Evolutionary conservation across 768 basidiomycete species (phyloP).

Genomic region (Leucosporidium scottii): DNA sequence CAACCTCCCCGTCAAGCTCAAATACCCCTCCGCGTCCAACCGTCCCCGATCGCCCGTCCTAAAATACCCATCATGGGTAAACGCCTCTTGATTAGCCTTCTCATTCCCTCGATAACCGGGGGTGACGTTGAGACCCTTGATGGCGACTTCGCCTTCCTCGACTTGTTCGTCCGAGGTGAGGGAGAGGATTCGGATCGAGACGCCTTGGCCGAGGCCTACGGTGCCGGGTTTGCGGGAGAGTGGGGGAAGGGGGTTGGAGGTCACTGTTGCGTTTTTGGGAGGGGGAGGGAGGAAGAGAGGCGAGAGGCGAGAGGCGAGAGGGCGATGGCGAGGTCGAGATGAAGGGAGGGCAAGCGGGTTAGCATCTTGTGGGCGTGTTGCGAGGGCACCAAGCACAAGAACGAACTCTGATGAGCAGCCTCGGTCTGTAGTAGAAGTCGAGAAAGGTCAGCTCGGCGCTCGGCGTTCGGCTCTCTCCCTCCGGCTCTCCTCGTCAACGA

Average conservation of each 20-base stretch:
- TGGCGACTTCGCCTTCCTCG: constrained; percentile 51
- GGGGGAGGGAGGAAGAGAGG: constrained; percentile 1
- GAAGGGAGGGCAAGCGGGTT: background rate
- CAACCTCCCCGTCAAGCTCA: constrained; percentile 54
- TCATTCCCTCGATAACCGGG: constrained; percentile 36
- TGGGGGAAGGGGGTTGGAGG: constrained; percentile 33
- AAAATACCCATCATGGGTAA: constrained; percentile 23
- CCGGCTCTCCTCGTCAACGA: background rate
- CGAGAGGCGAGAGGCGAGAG: constrained; percentile 30
- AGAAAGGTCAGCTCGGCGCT: too few relatives aligned
- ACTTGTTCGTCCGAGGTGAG: constrained; percentile 45
- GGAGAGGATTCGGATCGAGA: constrained; percentile 40
- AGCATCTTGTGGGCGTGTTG: too few relatives aligned
- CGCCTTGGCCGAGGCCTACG: constrained; percentile 42
- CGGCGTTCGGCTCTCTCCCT: too few relatives aligned
- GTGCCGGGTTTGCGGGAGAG: constrained; percentile 39
- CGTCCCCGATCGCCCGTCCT: constrained; percentile 40
- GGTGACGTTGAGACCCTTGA: constrained; percentile 54
- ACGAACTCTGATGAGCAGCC: constrained; percentile 40
- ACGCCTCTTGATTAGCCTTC: constrained; percentile 46
- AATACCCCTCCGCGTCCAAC: constrained; percentile 44
- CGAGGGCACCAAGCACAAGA: too few relatives aligned
- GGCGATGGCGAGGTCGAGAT: background rate
- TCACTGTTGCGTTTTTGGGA: constrained; percentile 10
- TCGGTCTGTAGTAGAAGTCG: constrained; percentile 13